Percentiles rank a stretch among this genome's conserved stretches.
Conservation (phyloP, 192 early-diverging fungal species). For the Jimgerdemannia lactiflua region DNA sequence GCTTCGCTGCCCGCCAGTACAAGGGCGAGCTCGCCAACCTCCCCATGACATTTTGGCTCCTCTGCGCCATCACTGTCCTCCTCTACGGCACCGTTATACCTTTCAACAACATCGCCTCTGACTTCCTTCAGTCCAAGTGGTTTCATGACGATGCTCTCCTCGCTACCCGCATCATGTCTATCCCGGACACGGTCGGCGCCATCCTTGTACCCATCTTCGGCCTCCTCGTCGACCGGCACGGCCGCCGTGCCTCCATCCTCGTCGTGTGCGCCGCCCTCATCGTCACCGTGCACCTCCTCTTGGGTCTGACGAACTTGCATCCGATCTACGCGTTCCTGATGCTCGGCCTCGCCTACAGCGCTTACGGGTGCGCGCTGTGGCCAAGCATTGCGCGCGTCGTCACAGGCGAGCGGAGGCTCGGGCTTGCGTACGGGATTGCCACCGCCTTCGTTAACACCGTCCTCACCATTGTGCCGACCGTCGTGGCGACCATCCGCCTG, state of each 20-base stretch:
- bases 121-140: conserved; percentile 67
- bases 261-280: conserved; percentile 41
- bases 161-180: conserved; percentile 31
- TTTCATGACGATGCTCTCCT: conserved; percentile 15
- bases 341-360: conserved; percentile 52
- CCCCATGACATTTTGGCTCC: conserved; percentile 6
- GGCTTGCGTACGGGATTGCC: conserved; percentile 60
- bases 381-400: conserved; percentile 63
- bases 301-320: conserved; percentile 40
- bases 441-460: conserved; percentile 57
- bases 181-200: conserved; percentile 61
- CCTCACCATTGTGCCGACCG: conserved; percentile 54
- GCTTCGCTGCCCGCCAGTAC: conserved; percentile 15
- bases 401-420: conserved; percentile 49
- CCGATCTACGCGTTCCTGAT: conserved; percentile 48
- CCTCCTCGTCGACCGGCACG: conserved; percentile 49
- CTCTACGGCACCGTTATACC: conserved; percentile 43
- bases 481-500: conserved; percentile 52
- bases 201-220: conserved; percentile 56
- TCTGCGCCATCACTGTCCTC: conserved; percentile 4
- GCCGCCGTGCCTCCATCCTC: conserved; percentile 45
- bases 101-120: conserved; percentile 62
- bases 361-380: conserved; percentile 61
- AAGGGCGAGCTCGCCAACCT: not conserved
- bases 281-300: conserved; percentile 39